Percentiles rank a stretch among this genome's conserved stretches.
phyloP scores from a whole-genome alignment of 2,329 filamentous ascomycete genomes.

The Ophiostoma himal-ulmi region DNA sequence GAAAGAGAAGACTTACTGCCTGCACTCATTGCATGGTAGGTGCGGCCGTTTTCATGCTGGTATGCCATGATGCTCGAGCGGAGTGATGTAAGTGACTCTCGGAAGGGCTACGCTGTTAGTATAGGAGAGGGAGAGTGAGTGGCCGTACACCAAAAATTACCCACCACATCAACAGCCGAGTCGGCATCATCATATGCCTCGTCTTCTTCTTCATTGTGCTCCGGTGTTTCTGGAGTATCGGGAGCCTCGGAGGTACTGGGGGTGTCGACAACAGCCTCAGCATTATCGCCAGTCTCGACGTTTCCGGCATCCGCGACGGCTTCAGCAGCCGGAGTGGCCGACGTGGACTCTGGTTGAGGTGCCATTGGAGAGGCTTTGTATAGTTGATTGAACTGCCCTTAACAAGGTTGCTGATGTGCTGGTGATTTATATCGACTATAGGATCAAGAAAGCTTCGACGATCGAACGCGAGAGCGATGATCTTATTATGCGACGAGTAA shows the following conservation, averaged over 20 bases:
- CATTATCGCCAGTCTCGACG: not conserved
- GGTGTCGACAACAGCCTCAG: not conserved
- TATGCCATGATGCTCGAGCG: constrained; percentile 28
- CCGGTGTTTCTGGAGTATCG: not conserved
- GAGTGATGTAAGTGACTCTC: constrained; percentile 27
- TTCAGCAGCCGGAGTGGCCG: not conserved
- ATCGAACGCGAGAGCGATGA: not conserved
- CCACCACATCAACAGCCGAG: constrained; percentile 1
- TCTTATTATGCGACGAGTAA: not conserved
- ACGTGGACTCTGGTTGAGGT: not conserved
- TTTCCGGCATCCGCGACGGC: not conserved
- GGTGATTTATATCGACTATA: not conserved
- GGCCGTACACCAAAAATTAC: not conserved
- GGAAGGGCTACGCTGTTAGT: constrained; percentile 20
- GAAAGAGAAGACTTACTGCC: constrained; percentile 25
- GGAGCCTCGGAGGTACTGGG: not conserved
- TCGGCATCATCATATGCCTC: not conserved
- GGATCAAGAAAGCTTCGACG: not conserved
- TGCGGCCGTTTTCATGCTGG: constrained; percentile 29
- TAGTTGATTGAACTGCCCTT: not conserved
- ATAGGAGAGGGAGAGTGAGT: not conserved
- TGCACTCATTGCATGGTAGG: constrained; percentile 29
- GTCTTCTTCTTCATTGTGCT: not conserved
- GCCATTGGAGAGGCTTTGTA: not conserved
- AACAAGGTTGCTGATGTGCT: not conserved